phyloP scores from a whole-genome alignment of 2,329 filamentous ascomycete species.

The Alternaria brassicae region DNA sequence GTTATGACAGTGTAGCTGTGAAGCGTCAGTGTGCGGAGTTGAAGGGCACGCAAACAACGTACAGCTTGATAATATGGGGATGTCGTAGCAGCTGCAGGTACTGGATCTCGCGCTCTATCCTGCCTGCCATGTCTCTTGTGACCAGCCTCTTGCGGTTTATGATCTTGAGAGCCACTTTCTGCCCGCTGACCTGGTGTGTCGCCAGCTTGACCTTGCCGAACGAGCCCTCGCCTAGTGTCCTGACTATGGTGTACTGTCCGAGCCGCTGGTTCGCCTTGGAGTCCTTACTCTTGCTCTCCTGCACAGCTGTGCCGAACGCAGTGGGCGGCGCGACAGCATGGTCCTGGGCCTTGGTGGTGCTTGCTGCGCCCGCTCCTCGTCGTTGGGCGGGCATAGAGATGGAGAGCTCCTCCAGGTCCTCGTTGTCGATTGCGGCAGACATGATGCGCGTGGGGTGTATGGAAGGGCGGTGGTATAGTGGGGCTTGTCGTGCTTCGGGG shows the following conservation, averaged over 20 bases:
- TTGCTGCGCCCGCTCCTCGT: constrained; percentile 49
- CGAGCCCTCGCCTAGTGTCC: constrained; percentile 92
- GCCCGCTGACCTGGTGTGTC: constrained; percentile 86
- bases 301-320: constrained; percentile 29
- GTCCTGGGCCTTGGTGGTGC: constrained; percentile 47
- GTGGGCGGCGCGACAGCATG: constrained; percentile 38
- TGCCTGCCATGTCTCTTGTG: constrained; percentile 95
- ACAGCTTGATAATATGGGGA: constrained; percentile 99
- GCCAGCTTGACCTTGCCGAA: constrained; percentile 99
- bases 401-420: constrained; percentile 71
- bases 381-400: constrained; percentile 74
- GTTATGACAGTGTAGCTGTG: constrained; percentile 93
- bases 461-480: constrained; percentile 2
- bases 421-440: constrained; percentile 70
- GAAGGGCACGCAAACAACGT: constrained; percentile 44
- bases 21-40: constrained; percentile 9
- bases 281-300: constrained; percentile 56
- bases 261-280: constrained; percentile 80
- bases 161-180: constrained; percentile 97
- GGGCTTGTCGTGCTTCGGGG: constrained; percentile 2
- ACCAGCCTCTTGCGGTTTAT: constrained; percentile 96
- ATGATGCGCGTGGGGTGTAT: constrained; percentile 31
- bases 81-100: constrained; percentile 95
- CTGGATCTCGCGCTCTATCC: constrained; percentile 97
- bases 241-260: constrained; percentile 88